phyloP scores from a whole-genome alignment of 1,284 basidiomycete species.

The Termitomyces sp. region DNA sequence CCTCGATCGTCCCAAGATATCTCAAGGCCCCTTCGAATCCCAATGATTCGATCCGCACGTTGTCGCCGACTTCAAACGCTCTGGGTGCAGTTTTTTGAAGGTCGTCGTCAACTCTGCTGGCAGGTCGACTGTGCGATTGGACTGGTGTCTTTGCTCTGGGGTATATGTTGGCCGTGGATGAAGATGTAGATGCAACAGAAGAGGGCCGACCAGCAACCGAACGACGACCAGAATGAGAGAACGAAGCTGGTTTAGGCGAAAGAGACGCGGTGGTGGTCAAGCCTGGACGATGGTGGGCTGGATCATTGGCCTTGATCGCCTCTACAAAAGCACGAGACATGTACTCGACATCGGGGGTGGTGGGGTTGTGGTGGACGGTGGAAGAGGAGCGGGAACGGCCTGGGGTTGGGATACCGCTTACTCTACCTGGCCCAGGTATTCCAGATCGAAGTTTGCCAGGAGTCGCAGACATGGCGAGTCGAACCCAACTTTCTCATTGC shows the following conservation, averaged over 20 bases:
- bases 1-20: constrained; percentile 80
- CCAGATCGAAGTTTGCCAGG: constrained; percentile 33
- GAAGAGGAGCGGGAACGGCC: constrained; percentile 67
- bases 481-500: constrained; percentile 4
- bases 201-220: constrained; percentile 43
- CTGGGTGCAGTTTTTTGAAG: constrained; percentile 40
- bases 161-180: constrained; percentile 19
- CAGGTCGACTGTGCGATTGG: constrained; percentile 52
- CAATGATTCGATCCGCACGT: constrained; percentile 78
- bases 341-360: constrained; percentile 43
- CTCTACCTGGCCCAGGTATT: constrained; percentile 56
- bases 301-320: constrained; percentile 74
- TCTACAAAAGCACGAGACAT: constrained; percentile 67
- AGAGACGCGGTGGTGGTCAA: constrained; percentile 40
- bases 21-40: constrained; percentile 80
- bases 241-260: constrained; percentile 45
- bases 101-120: constrained; percentile 66
- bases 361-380: constrained; percentile 32
- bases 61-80: constrained; percentile 69
- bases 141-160: constrained; percentile 49
- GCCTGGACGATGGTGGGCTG: constrained; percentile 55
- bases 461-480: constrained; percentile 15
- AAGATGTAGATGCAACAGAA: constrained; percentile 43
- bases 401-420: constrained; percentile 62
- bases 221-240: constrained; percentile 34